Base-by-base conservation (phyloP, 2,329 filamentous ascomycete species). In the Dryadomyces quercus-mongolicae region DNA sequence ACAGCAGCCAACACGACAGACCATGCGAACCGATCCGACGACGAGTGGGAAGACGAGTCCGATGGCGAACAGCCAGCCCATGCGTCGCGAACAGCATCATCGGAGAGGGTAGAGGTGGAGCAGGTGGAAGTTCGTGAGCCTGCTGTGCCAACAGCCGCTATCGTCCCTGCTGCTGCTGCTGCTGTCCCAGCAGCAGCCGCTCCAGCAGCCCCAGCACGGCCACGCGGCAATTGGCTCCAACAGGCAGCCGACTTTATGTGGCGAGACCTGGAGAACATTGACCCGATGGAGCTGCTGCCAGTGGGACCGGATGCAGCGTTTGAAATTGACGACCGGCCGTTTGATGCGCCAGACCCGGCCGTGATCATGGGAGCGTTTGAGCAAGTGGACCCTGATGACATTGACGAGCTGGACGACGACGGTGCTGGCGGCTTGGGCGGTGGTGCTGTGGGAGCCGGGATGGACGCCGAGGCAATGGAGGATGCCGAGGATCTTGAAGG, bases 401-500 rank as follows among this genome's bases (percentile, higher is more conserved):
- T 64, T 31, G 25, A 40, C 10, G 36, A 40, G 8, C 62, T 65
- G 20, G 72, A 70, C 20, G 73, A 71, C 44, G 78, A 81, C 54
- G 76, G 71, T 15, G 82, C 85, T 56, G 78, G 80, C 1, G 73
- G 81, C 52, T 85, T 78, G 47, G 84, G 80, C n/a, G 77, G 77
- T 20, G 81, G 77, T 21, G 81, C 79, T 50, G 82, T 80, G 16
- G 50, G 12, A 51, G 82, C 80, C 15, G 86, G 78, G 9, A 72
- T 92, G 40, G 88, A 95, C 54, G 77, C 81, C 53, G 84, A 88
- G 60, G 85, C 84, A 10, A 78, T 89, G 45, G 87, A 91, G 46
- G 86, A 96, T 60, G 87, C 87, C 10, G 93, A 98, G 68, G 93
- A 98, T 64, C 82, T 98, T 16, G 93, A 98, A 66, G 93, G 93